These are phyloP conservation scores for Berkeleyomyces basicola DNA, from an alignment of 2,329 filamentous ascomycete species.

Conservation along the genomic window DNA sequence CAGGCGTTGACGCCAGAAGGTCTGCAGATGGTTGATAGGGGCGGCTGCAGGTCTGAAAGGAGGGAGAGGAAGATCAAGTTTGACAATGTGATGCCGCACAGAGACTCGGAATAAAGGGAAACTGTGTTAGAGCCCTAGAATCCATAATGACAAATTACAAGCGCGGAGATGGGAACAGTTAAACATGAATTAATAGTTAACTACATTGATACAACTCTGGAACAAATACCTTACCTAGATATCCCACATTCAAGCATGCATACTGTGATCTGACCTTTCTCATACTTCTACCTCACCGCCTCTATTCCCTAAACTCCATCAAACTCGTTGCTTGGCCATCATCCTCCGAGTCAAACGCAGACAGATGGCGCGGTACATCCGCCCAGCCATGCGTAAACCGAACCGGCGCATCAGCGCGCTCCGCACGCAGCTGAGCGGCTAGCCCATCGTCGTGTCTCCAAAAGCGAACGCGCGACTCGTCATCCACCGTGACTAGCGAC, in stretches of 20 bases:
- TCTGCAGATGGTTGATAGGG: neutral
- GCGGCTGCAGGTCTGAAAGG: neutral
- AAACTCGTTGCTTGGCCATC: neutral
- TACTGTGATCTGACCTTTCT: conserved; percentile 2
- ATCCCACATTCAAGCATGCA: neutral
- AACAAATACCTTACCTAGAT: neutral
- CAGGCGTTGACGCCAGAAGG: neutral
- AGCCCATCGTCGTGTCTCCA: neutral
- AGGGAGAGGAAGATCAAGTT: conserved; percentile 5
- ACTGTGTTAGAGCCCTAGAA: neutral
- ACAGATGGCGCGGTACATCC: neutral
- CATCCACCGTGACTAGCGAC: conserved; percentile 5
- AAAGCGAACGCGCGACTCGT: conserved; percentile 9
- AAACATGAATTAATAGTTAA: neutral
- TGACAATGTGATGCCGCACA: conserved; percentile 1
- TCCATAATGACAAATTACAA: neutral
- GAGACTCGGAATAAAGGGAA: neutral
- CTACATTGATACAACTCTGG: neutral
- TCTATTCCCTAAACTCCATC: neutral
- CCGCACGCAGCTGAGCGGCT: neutral
- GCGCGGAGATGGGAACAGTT: neutral
- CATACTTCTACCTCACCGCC: neutral
- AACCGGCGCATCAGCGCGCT: neutral
- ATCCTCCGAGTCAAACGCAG: neutral
- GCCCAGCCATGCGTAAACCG: conserved; percentile 1